Evolutionary conservation across 352 stramenopile genomes (phyloP).

Genomic region (Peronospora farinosa): DNA sequence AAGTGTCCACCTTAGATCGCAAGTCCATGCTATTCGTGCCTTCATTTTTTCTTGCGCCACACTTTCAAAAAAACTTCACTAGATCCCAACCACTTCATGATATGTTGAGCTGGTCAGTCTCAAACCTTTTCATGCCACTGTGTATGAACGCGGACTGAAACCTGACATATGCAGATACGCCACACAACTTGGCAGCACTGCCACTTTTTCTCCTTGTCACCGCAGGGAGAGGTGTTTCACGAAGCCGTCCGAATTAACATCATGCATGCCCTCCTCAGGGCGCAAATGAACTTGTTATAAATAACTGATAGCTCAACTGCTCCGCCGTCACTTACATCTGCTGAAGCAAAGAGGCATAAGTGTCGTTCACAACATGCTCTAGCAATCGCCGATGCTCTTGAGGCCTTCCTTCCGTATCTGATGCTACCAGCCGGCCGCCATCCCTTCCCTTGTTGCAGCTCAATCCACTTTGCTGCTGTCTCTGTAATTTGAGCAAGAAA

Average conservation of each 20-base stretch:
- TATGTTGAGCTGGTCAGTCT: no score
- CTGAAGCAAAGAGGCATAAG: slow-evolving; percentile 32
- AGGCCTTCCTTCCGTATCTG: slow-evolving; percentile 15
- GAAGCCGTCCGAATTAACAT: not conserved
- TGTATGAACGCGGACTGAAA: no score
- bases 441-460: slow-evolving; percentile 15
- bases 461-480: slow-evolving; percentile 32
- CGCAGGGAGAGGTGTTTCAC: not conserved
- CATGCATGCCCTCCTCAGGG: not conserved
- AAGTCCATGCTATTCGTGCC: no score
- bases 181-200: no score
- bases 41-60: no score
- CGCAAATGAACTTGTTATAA: slow-evolving; percentile 6
- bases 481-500: slow-evolving; percentile 63
- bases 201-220: not conserved
- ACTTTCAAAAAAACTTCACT: no score
- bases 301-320: not conserved
- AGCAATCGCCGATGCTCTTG: slow-evolving; percentile 29
- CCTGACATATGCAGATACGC: no score
- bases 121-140: no score
- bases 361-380: slow-evolving; percentile 32
- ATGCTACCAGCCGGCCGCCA: slow-evolving; percentile 8
- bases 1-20: no score
- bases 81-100: no score
- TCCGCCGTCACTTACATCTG: slow-evolving; percentile 22